Evolutionary conservation across 306 rosid species (phyloP).

Genomic region (Trichosanthes truncata): DNA sequence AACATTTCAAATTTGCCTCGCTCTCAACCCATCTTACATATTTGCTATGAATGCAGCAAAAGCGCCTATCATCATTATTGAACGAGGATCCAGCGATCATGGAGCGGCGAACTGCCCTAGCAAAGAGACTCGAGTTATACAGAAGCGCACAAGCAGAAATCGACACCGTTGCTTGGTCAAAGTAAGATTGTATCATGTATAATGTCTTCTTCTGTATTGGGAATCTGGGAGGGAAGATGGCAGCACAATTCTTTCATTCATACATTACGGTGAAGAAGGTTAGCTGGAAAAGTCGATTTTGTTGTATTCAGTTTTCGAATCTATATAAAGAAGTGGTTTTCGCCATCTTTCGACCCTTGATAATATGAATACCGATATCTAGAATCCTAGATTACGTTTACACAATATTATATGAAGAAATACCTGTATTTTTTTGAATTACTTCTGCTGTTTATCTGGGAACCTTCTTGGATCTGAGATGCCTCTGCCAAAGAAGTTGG

Average conservation of each 20-base stretch:
- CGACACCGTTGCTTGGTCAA: slow-evolving; percentile 86
- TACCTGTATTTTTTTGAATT: neutral
- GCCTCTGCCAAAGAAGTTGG: neutral
- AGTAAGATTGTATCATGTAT: slow-evolving; percentile 32
- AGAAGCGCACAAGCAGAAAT: slow-evolving; percentile 84
- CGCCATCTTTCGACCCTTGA: slow-evolving; percentile 2
- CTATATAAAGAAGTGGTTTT: slow-evolving; percentile 7
- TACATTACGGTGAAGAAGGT: neutral
- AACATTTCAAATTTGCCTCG: neutral
- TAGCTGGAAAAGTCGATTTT: slow-evolving; percentile 3
- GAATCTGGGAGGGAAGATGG: slow-evolving; percentile 8
- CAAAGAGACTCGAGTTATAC: slow-evolving; percentile 82
- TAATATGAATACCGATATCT: neutral
- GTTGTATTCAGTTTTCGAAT: neutral
- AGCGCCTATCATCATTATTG: slow-evolving; percentile 59
- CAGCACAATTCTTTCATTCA: slow-evolving; percentile 12
- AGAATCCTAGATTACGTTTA: neutral
- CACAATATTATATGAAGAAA: slow-evolving; percentile 2
- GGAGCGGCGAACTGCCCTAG: slow-evolving; percentile 68
- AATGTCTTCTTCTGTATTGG: neutral
- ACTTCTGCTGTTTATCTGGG: neutral
- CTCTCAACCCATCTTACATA: neutral
- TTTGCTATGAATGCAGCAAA: slow-evolving; percentile 33
- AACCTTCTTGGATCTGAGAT: neutral
- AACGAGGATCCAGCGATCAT: slow-evolving; percentile 92